Evolutionary conservation across 257 asterid species (phyloP), one percentile per base, ranked within the genome.

Genomic region (Fraxinus pennsylvanica): DNA sequence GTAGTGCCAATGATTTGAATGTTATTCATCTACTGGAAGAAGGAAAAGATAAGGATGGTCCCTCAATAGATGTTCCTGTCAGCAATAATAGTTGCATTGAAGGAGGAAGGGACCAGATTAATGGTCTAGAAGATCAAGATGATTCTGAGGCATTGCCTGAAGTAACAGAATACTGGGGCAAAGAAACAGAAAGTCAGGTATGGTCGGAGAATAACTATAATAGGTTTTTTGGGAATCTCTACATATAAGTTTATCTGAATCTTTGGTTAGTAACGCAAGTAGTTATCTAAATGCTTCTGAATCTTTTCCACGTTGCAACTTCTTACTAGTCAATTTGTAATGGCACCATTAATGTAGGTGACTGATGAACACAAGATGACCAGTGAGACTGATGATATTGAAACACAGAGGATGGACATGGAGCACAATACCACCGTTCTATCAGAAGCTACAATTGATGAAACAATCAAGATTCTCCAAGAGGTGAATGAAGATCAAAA

Each of bases 381-480:
- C 22, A 52, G 63, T 29, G 33, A 35, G 21, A 59, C 19, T 14
- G 59, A 29, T 30, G 59, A 38, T 36, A 32, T 38, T 69, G 75
- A 69, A 35, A 27, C 71, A 30, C 70, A 71, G 9, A 41, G 22
- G 39, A 19, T 29, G 38, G 70, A 35, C 17, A 21, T 38, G 50
- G 22, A 69, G 50, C 33, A 77, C 29, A 7, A 33, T 52, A 10
- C 17, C 17, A 30, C 13, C 13, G 25, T 74, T 69, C 70, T 14
- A 35, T 69, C 81, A 33, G 71, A 77, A 69, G 81, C 33, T 14
- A 77, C 59, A 19, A 69, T 29, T 30, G 68, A 77, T 69, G 68
- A 69, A 68, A 30, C 59, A 69, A 38, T 50, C 7, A 19, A 35
- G 57, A 33, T 63, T 21, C 27, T 17, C 68, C 27, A 35, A n/a